phyloP scores from a whole-genome alignment of 2,329 filamentous ascomycete species.

The Davidsoniella virescens region DNA sequence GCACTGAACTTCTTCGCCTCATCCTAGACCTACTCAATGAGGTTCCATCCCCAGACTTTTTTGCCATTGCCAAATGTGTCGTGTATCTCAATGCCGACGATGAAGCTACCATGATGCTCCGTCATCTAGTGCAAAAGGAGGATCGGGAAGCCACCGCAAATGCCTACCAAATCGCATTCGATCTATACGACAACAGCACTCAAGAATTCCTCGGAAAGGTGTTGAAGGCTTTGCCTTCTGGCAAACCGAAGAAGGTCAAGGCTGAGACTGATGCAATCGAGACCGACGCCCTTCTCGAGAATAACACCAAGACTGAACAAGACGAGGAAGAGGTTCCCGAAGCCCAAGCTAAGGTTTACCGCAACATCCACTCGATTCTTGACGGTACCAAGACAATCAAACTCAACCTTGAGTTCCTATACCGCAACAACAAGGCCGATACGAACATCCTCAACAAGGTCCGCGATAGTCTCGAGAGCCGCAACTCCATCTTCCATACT shows the following conservation, averaged over 20 bases:
- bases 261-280: conserved; percentile 30
- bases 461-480: conserved; percentile 82
- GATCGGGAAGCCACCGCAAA: conserved; percentile 66
- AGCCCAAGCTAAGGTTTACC: conserved; percentile 39
- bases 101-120: conserved; percentile 75
- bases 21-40: conserved; percentile 93
- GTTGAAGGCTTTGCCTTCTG: conserved; percentile 56
- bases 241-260: conserved; percentile 26
- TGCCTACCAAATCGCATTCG: conserved; percentile 95
- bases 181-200: conserved; percentile 95
- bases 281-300: conserved; percentile 31
- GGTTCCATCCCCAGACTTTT: conserved; percentile 86
- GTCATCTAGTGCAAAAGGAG: conserved; percentile 62
- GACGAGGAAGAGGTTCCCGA: conserved; percentile 32
- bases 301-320: conserved; percentile 23
- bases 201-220: conserved; percentile 93
- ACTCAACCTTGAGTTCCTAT: conserved; percentile 89
- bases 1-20: conserved; percentile 69
- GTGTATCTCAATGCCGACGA: conserved; percentile 88
- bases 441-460: conserved; percentile 89
- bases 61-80: conserved; percentile 93
- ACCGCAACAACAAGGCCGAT: conserved; percentile 87
- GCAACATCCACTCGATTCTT: conserved; percentile 51
- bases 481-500: conserved; percentile 97
- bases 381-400: conserved; percentile 88